phyloP scores from a whole-genome alignment of 148 eudicot genomes.

The Polygonum aviculare region DNA sequence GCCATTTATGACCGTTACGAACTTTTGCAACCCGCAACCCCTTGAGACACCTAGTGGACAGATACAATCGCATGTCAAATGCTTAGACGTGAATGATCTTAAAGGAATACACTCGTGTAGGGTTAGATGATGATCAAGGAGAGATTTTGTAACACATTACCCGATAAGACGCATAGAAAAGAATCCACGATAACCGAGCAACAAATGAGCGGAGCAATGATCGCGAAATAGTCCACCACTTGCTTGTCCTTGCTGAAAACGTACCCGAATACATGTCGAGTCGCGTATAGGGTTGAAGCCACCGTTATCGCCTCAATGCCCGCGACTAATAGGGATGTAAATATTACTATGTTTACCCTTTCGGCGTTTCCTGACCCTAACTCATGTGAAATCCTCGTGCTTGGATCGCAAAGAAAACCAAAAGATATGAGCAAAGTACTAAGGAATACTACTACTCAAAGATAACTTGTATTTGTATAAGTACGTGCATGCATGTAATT shows the following conservation, averaged over 20 bases:
- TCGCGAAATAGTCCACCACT: constrained; percentile 24
- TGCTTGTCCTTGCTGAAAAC: constrained; percentile 25
- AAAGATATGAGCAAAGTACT: neutral
- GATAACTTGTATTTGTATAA: neutral
- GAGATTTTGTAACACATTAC: constrained; percentile 3
- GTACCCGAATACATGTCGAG: constrained; percentile 22
- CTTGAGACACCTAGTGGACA: constrained; percentile 28
- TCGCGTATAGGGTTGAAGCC: constrained; percentile 5
- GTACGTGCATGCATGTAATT: neutral
- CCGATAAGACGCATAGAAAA: constrained; percentile 28
- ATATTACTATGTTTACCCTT: neutral
- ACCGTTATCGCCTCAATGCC: constrained; percentile 16
- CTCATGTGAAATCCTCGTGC: constrained; percentile 22
- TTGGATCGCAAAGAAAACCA: neutral
- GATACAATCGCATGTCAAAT: neutral
- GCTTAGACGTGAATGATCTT: neutral
- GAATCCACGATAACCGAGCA: constrained; percentile 21
- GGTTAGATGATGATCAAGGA: neutral
- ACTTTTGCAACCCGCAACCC: constrained; percentile 43
- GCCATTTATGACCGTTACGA: constrained; percentile 33
- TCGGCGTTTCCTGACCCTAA: constrained; percentile 11
- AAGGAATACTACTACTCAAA: neutral
- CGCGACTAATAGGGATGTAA: neutral
- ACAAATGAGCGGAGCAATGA: constrained; percentile 28
- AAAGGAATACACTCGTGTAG: neutral